Conservation (phyloP, 1,139 yeast genomes). For the Sugiyamaella castrensis region DNA sequence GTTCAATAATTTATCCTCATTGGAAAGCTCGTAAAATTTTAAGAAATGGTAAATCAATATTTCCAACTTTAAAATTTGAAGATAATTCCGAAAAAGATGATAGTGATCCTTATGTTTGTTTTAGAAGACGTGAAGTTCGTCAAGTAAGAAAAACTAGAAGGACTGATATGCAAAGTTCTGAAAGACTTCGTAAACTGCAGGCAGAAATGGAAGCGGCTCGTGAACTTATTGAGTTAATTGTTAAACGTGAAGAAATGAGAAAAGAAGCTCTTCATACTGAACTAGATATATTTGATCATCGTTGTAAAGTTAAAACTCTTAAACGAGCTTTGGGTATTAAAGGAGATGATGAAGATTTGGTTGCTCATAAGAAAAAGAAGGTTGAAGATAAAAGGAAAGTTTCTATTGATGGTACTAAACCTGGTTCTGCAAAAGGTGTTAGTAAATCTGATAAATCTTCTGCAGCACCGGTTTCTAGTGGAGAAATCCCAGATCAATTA, state of each 20-base stretch:
- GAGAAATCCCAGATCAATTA: conserved; percentile 5
- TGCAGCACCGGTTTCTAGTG: conserved; percentile 18
- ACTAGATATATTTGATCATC: conserved; percentile 59
- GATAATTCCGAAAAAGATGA: conserved; percentile 89
- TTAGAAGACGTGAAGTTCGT: conserved; percentile 92
- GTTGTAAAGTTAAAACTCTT: conserved; percentile 66
- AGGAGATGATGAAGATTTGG: conserved; percentile 82
- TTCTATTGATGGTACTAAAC: conserved; percentile 19
- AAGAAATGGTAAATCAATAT: conserved; percentile 66
- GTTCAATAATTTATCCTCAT: conserved; percentile 68
- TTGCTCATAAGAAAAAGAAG: conserved; percentile 76
- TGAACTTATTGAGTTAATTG: conserved; percentile 63
- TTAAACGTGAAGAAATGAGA: conserved; percentile 69
- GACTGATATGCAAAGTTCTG: conserved; percentile 88
- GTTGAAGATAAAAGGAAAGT: conserved; percentile 24
- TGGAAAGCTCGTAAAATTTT: conserved; percentile 75
- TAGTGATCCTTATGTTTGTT: conserved; percentile 91
- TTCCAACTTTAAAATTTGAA: conserved; percentile 78
- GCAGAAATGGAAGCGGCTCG: conserved; percentile 77
- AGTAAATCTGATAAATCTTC: conserved; percentile 16
- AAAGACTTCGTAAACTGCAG: conserved; percentile 70
- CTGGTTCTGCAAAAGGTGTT: conserved; percentile 16
- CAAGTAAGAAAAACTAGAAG: conserved; percentile 96
- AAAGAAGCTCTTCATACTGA: conserved; percentile 59
- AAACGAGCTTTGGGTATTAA: conserved; percentile 73